phyloP scores from a whole-genome alignment of 768 basidiomycete genomes.

The Lactarius quietus region DNA sequence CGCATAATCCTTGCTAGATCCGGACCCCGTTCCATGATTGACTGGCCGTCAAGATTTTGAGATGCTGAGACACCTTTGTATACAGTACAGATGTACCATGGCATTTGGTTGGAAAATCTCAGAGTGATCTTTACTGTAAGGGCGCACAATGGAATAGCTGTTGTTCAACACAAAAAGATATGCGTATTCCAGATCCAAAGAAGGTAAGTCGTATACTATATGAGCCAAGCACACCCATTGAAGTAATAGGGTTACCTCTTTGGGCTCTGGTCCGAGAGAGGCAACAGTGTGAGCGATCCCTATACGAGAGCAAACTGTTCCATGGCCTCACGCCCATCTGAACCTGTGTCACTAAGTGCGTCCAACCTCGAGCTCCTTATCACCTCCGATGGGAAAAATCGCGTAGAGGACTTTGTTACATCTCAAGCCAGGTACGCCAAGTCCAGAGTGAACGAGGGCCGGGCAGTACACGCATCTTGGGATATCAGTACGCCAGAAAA shows the following conservation, averaged over 20 bases:
- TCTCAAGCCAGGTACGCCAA: conserved; percentile 46
- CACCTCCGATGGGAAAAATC: conserved; percentile 40
- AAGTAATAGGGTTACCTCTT: conserved; percentile 42
- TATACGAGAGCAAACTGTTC: background rate
- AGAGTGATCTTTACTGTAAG: background rate
- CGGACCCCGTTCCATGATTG: background rate
- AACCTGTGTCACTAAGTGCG: background rate
- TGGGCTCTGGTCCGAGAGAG: background rate
- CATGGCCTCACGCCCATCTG: background rate
- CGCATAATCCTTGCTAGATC: background rate
- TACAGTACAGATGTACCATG: background rate
- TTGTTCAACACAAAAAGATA: too few relatives aligned
- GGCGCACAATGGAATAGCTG: background rate
- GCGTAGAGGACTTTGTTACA: conserved; percentile 47
- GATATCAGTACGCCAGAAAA: conserved; percentile 5
- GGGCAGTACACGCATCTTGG: conserved; percentile 28
- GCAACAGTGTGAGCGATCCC: background rate
- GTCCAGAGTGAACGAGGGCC: conserved; percentile 43
- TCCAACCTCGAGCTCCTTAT: conserved; percentile 18
- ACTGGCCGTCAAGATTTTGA: background rate
- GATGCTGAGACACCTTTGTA: background rate
- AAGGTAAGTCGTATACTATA: background rate
- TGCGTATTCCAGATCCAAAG: background rate
- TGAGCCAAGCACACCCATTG: background rate
- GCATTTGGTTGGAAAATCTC: background rate